Conservation (phyloP, 2,329 filamentous ascomycete genomes). For the Sporothrix globosa region DNA sequence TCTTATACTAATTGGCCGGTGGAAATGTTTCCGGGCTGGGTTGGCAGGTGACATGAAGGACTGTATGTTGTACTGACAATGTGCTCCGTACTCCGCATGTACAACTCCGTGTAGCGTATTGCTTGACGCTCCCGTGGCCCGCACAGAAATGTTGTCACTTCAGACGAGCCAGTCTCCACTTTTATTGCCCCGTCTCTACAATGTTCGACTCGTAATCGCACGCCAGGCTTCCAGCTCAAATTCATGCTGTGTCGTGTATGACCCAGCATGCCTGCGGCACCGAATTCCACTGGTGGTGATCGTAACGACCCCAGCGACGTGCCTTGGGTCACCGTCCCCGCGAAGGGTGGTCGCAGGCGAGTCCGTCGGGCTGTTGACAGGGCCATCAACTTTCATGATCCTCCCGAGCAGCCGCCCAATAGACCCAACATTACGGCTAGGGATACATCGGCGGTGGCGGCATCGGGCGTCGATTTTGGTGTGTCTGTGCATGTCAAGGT, state of each 20-base stretch:
- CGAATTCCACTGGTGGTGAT: not conserved
- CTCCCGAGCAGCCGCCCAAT: not conserved
- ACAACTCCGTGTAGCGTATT: no score
- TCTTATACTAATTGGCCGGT: no score
- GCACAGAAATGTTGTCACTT: no score
- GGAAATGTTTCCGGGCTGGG: no score
- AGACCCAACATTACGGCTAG: no score
- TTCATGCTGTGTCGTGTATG: not conserved
- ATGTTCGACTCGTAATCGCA: not conserved
- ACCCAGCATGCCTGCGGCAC: not conserved
- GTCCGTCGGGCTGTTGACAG: not conserved
- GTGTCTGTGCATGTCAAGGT: slow-evolving; percentile 35
- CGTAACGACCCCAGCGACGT: not conserved
- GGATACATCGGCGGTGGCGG: no score
- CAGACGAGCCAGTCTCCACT: not conserved
- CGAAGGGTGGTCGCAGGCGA: not conserved
- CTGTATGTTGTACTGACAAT: no score
- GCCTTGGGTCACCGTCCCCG: slow-evolving; percentile 28
- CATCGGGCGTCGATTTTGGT: not conserved
- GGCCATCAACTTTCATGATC: slow-evolving; percentile 16
- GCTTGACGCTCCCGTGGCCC: no score
- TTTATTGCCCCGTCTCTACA: not conserved
- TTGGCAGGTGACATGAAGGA: no score
- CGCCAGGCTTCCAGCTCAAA: not conserved
- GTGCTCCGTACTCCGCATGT: no score